Evolutionary conservation across 805 yeast species (phyloP).

Genomic region (Saccharomyces kudriavzevii): DNA sequence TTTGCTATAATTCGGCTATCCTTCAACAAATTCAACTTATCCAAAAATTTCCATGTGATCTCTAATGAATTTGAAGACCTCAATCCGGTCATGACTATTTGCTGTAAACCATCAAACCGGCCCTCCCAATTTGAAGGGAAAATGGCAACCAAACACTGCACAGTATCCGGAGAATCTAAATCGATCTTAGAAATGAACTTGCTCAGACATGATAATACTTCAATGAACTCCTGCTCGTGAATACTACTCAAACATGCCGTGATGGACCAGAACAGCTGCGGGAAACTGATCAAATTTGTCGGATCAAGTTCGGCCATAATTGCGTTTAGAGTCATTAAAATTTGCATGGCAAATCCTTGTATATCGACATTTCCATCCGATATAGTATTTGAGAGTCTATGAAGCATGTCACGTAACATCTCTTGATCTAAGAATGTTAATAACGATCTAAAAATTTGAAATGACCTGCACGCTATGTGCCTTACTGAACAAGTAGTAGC

Average conservation of each 20-base stretch:
- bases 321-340: slow-evolving; percentile 90
- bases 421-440: slow-evolving; percentile 73
- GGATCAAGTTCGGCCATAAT: slow-evolving; percentile 79
- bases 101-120: slow-evolving; percentile 79
- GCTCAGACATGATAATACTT: slow-evolving; percentile 70
- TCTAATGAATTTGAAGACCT: slow-evolving; percentile 76
- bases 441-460: slow-evolving; percentile 82
- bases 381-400: slow-evolving; percentile 84
- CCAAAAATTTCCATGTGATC: slow-evolving; percentile 63
- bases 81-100: slow-evolving; percentile 70
- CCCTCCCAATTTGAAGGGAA: slow-evolving; percentile 98
- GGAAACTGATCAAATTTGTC: slow-evolving; percentile 72
- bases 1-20: slow-evolving; percentile 74
- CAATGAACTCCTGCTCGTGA: slow-evolving; percentile 89
- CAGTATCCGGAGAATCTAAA: slow-evolving; percentile 75
- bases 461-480: slow-evolving; percentile 93
- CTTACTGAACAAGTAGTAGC: slow-evolving; percentile 96
- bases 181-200: slow-evolving; percentile 84
- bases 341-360: slow-evolving; percentile 96
- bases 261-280: slow-evolving; percentile 91
- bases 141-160: slow-evolving; percentile 69
- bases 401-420: slow-evolving; percentile 90
- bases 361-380: slow-evolving; percentile 84
- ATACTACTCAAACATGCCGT: slow-evolving; percentile 85
- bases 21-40: slow-evolving; percentile 55